Evolutionary conservation across 1,139 yeast genomes (phyloP), one percentile per base, ranked within the genome.

Genomic region (Saccharomyces hybrid): DNA sequence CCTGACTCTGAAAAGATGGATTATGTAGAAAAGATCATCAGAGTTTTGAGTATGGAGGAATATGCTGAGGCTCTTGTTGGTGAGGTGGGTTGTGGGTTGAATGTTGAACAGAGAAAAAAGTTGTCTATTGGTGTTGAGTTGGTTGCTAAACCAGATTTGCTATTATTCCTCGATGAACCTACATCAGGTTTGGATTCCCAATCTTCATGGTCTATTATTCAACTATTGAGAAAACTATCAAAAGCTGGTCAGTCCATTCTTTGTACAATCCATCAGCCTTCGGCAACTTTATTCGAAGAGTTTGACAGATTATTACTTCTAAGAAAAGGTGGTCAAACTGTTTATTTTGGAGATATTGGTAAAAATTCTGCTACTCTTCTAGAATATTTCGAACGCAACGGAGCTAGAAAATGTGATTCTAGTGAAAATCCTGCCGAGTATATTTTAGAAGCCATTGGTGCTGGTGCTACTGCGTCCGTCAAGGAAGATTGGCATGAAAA

Each of bases 281-380:
- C 83, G 9, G 82, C 84, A 20, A 78, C 81, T 1, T 68, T 80
- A 56, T 79, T 77, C 54, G 80, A 77, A 59, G 73, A 72, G 55
- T 77, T 77, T 57, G 81, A 77, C 61, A 70, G 79, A 56, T 67
- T 77, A 55, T 63, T 77, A 42, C 64, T 77, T 44, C 65, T 77
- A 60, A 71, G 66, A 59, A 77, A 71, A 54, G 81, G 81, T 58
- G 85, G 85, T 57, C 75, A 77, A 64, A 81, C 85, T 3, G 84
- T 81, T 48, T 81, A 81, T 59, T 80, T 80, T 62, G 84, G 84
- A 55, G 83, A 80, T 60, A 77, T 81, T 63, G 85, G 85, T 55
- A 66, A 74, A 51, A 73, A 78, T 59, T 81, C 84, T 53, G 55
- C 68, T 3, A 72, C 74, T 3, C 67, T 82, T 57, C 69, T 80